A percentile compares a stretch with the other conserved stretches of the same genome.
Evolutionary conservation across 192 early-diverging fungal species (phyloP).

Genomic region (Mortierella claussenii): DNA sequence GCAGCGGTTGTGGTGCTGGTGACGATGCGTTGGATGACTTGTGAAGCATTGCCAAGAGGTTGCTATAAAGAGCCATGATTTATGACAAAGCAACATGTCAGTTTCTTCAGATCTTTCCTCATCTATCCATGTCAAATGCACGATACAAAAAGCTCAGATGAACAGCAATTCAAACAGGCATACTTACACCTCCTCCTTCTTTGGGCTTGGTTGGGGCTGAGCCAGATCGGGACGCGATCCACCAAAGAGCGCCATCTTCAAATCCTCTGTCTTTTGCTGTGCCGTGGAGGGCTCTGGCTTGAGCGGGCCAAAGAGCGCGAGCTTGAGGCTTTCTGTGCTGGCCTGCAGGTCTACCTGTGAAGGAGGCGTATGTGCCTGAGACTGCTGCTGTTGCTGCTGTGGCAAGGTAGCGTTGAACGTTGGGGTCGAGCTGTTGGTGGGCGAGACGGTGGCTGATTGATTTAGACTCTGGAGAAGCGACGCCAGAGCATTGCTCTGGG

Average conservation of each 20-base stretch:
- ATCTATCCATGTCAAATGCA: no score
- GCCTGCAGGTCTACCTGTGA: conserved; percentile 39
- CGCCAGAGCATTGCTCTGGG: conserved; percentile 35
- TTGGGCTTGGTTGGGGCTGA: conserved; percentile 39
- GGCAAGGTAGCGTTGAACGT: conserved; percentile 11
- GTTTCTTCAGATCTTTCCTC: no score
- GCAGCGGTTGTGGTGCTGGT: conserved; percentile 1
- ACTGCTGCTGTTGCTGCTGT: conserved; percentile 13
- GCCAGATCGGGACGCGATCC: conserved; percentile 35
- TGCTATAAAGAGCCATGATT: no score
- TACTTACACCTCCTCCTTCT: conserved; percentile 47
- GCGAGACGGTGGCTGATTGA: conserved; percentile 28
- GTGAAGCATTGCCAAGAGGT: conserved; percentile 44
- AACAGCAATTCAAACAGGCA: no score
- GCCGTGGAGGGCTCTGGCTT: conserved; percentile 31
- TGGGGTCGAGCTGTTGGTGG: conserved; percentile 15
- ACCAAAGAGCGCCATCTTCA: conserved; percentile 43
- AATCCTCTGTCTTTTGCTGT: conserved; percentile 49
- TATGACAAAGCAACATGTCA: no score
- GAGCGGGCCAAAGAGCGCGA: conserved; percentile 53
- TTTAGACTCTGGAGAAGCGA: conserved; percentile 52
- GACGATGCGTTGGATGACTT: conserved; percentile 37
- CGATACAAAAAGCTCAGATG: no score
- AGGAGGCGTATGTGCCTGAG: conserved; percentile 5
- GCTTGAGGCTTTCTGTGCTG: conserved; percentile 54